Evolutionary conservation across 768 basidiomycete genomes (phyloP), one percentile per base, ranked within the genome.

Genomic region (Kwoniella botswanensis): DNA sequence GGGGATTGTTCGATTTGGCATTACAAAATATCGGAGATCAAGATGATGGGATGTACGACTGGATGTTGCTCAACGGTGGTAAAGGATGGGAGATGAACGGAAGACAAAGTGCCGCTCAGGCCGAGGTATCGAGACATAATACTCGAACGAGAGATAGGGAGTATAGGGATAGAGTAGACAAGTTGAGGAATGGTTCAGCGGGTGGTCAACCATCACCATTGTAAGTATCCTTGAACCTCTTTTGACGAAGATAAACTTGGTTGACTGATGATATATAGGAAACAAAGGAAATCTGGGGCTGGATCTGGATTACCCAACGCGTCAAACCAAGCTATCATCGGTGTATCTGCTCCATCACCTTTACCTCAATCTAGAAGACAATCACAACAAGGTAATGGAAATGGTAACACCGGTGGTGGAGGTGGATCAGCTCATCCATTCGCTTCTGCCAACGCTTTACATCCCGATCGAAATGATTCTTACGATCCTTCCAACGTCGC

Each of bases 11-110:
- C 83, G 87, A 90, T 67, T 98, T 98, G 83, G 91, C 97, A 60
- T 86, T 98, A 85, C 94, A 94, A 87, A 93, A 89, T 82, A 91
- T 90, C 74, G 90, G 90, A 69, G 97, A 98, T 76, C 83, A 90
- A 26, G 97, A 99, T 74, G 97, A 98, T 85, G 91, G 91, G 21
- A 87, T 94, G 42, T 98, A 92, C 84, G 97, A 99, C 83, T 99
- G 97, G 97, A 97, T 96, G 86, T 75, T 91, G 70, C 85, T 98
- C 63, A 94, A 98, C 79, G 90, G 90, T 75, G 95, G 94, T 58
- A 92, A 92, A 85, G 96, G 96, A 64, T 98, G 95, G 95, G 94
- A 98, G 85, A 88, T 88, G 57, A 89, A 90, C 50, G 84, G 88
- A 83, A 76, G 76, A 65, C 67, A 68, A 50, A 63, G 74, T 50